Evolutionary conservation across 768 basidiomycete genomes (phyloP), one percentile per base, ranked within the genome.

Genomic region (Agrocybe chaxingu): DNA sequence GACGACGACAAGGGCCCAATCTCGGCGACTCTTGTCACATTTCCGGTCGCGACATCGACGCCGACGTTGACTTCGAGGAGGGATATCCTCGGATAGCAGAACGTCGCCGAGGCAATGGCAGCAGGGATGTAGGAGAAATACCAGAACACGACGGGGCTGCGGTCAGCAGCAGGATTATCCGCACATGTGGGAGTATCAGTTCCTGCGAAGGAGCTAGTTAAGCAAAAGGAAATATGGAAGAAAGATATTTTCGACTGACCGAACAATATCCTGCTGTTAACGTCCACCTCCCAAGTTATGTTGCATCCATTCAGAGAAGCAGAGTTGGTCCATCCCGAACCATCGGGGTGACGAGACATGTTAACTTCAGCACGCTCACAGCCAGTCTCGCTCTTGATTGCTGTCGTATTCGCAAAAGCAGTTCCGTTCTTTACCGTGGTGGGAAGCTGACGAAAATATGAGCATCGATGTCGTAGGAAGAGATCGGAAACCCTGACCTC

Each of bases 111-210:
- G 3, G 76, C 69, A 45, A 52, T 56, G 1, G 73, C 59, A 24
- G 56, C 42, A 11, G 77, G 73, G n/a, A 64, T 52, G 46, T 72
- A 64, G 63, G 60, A 70, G 75, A 81, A 81, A 61, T 80, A 78
- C 82, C 80, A 84, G 59, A 82, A 80, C 16, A 79, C 67, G 12
- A 79, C 69, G 0, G 81, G 80, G 11, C 64, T 70, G 36, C 79
- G 79, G 38, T 74, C 64, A 8, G 63, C 56, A 3, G 67, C 65
- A 7, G 60, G 51, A 13, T 48, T 5, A 24, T 57, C 38, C 13
- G 37, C 58, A 40, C 74, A 75, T 18, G 43, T 53, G 2, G 65
- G 58, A 8, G 59, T 50, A 53, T 69, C 66, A 19, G 66, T 56
- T 38, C 69, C 71, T 72, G 45, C 32, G 51, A 33, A 39, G 34